Base-by-base conservation (phyloP, 495 filamentous ascomycete species). In the Penicillium desertorum region DNA sequence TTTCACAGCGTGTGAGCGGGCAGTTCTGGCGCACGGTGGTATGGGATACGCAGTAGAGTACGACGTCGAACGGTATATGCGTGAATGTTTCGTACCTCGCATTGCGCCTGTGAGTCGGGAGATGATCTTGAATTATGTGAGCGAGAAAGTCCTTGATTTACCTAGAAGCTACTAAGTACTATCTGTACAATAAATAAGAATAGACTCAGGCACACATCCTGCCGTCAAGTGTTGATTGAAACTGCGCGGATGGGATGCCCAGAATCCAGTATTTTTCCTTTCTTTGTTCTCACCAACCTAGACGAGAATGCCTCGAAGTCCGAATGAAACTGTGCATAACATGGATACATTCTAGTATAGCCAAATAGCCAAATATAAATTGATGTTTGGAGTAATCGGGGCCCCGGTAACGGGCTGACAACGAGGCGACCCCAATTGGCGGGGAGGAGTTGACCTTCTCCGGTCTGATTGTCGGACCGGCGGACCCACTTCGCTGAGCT, bases 41-140 rank as follows among this genome's bases (percentile, higher is more conserved):
- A 90, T 91, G 86, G 87, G 88, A 3, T 91, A 91, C 68, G 88
- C 88, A 2, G 78, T 83, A 57, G 88, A 92, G 64, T 91, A 88
- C 63, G 85, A 91, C 69, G 88, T 91, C 1, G 89, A 93, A 71
- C 74, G 88, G 22, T 91, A 87, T 71, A 70, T 92, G 52, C 74
- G 88, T 29, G 89, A 91, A 66, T 86, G 83, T 54, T 79, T 90
- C 43, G 87, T 91, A 20, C 88, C 89, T 16, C 72, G 88, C 19
- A 87, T 93, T 46, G 87, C 88, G 6, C 88, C 88, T 1, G 85
- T 91, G 1, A 88, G 85, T 66, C 76, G 85, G 2, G 89, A 91
- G 72, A 91, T 91, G 89, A 88, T 92, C 50, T 68, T 89, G 76
- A 90, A 89, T 57, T 91, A 84, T 62, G 80, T 92, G n/a, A 82